A percentile compares a stretch with the other conserved stretches of the same genome.
phyloP scores from a whole-genome alignment of 2,329 filamentous ascomycete genomes.

The Penicillium thymicola region DNA sequence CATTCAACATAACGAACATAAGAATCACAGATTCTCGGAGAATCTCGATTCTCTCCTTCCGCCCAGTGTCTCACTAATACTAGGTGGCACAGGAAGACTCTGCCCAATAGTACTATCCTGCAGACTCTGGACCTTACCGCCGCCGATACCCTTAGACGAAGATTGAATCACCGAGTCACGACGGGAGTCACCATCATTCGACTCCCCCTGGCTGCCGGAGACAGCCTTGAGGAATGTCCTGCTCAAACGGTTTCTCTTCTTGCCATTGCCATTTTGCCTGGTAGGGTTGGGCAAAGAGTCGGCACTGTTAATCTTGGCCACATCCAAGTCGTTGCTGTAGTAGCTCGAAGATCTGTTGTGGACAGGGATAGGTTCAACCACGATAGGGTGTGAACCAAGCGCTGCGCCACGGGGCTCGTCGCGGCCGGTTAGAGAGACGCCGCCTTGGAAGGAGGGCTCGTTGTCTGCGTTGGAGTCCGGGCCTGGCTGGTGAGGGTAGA shows the following conservation, averaged over 20 bases:
- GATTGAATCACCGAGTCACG: conserved; percentile 7
- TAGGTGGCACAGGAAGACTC: conserved; percentile 29
- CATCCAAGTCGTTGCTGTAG: conserved; percentile 14
- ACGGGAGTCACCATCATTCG: conserved; percentile 14
- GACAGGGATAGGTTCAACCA: conserved; percentile 20
- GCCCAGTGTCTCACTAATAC: conserved; percentile 26
- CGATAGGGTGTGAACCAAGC: conserved; percentile 34
- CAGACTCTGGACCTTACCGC: conserved; percentile 24
- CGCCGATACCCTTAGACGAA: conserved; percentile 8
- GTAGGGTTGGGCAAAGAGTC: conserved; percentile 9
- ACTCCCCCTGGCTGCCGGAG: conserved; percentile 19
- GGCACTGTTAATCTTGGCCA: conserved; percentile 14
- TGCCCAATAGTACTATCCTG: conserved; percentile 32
- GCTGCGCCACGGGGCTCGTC: conserved; percentile 22
- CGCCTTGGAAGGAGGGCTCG: conserved; percentile 20
- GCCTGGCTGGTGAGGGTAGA: conserved; percentile 24
- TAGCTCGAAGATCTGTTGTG: conserved; percentile 14
- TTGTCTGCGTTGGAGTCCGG: conserved; percentile 18
- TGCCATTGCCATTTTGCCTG: conserved; percentile 15
- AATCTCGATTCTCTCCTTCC: conserved; percentile 36
- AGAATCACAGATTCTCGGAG: conserved; percentile 35
- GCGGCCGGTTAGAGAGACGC: conserved; percentile 18
- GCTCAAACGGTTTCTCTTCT: conserved; percentile 26
- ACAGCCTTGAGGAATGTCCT: conserved; percentile 28
- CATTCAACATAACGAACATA: conserved; percentile 7